phyloP scores from a whole-genome alignment of 192 early-diverging fungal species.

The Coemansia reversa region DNA sequence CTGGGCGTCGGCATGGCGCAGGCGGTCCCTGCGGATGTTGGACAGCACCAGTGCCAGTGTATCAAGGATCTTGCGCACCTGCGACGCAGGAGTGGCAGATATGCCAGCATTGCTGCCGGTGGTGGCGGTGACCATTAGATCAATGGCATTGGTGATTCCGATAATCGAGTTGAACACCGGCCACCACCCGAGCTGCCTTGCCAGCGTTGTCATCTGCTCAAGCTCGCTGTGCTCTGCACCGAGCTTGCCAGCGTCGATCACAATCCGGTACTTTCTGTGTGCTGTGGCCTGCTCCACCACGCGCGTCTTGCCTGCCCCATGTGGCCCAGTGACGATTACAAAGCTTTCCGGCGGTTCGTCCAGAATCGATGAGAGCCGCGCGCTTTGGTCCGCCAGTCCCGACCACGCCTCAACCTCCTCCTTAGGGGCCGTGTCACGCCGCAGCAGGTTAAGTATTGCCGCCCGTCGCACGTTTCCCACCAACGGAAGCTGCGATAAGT shows the following conservation, averaged over 20 bases:
- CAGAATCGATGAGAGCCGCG: slow-evolving; percentile 44
- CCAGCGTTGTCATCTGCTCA: slow-evolving; percentile 72
- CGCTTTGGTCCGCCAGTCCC: slow-evolving; percentile 44
- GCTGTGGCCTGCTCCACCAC: slow-evolving; percentile 71
- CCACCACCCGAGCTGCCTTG: slow-evolving; percentile 86
- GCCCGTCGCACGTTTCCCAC: slow-evolving; percentile 37
- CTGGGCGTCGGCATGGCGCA: slow-evolving; percentile 16
- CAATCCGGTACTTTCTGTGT: slow-evolving; percentile 68
- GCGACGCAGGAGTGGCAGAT: slow-evolving; percentile 76
- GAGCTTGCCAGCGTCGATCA: slow-evolving; percentile 79
- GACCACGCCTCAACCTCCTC: slow-evolving; percentile 42
- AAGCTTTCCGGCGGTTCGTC: slow-evolving; percentile 73
- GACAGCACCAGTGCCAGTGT: slow-evolving; percentile 71
- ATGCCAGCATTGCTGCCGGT: slow-evolving; percentile 88
- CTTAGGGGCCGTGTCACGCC: slow-evolving; percentile 12
- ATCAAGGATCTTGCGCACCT: slow-evolving; percentile 85
- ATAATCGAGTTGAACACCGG: slow-evolving; percentile 85
- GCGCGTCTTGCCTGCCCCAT: slow-evolving; percentile 76
- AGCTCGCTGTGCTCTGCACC: slow-evolving; percentile 69
- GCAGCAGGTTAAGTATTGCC: slow-evolving; percentile 33
- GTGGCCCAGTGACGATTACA: slow-evolving; percentile 79
- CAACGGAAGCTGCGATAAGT: slow-evolving; percentile 48
- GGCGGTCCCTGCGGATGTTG: slow-evolving; percentile 48
- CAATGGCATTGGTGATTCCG: slow-evolving; percentile 70
- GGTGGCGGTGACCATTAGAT: slow-evolving; percentile 80